Conservation (phyloP, 2,329 filamentous ascomycete genomes). For the Leptosphaerulina australis region DNA sequence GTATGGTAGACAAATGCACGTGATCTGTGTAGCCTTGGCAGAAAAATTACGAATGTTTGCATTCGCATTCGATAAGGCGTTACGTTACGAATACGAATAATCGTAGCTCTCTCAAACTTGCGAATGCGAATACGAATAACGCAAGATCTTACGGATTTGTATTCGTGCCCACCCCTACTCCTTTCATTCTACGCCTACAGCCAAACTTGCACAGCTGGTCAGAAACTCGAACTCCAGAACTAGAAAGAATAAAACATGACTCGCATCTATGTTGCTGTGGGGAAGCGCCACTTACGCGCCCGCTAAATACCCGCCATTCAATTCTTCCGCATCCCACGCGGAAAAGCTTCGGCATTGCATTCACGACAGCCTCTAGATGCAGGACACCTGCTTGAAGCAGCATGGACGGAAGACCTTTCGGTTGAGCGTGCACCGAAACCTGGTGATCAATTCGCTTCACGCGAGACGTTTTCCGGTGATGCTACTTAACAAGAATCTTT, state of each 20-base stretch:
- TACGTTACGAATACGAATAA: too few species aligned
- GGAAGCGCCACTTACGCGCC: slow-evolving; percentile 9
- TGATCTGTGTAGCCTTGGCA: too few species aligned
- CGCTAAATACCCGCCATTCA: slow-evolving; percentile 3
- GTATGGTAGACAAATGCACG: too few species aligned
- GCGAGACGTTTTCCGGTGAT: slow-evolving; percentile 4
- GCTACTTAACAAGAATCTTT: neutral
- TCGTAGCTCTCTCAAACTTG: too few species aligned
- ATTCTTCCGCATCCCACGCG: slow-evolving; percentile 4
- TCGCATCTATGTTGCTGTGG: slow-evolving; percentile 6
- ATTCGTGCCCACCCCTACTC: too few species aligned
- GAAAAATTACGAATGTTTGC: too few species aligned
- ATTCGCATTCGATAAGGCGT: too few species aligned
- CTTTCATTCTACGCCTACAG: too few species aligned
- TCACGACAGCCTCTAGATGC: neutral
- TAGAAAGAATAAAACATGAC: neutral
- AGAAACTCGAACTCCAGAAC: neutral
- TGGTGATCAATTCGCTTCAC: neutral
- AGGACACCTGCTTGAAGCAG: slow-evolving; percentile 1
- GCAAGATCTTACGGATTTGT: too few species aligned
- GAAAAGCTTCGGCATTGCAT: slow-evolving; percentile 8
- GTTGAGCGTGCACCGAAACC: slow-evolving; percentile 4
- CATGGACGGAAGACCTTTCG: neutral
- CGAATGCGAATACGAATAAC: too few species aligned
- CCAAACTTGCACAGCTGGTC: too few species aligned